Evolutionary conservation across 192 early-diverging fungal species (phyloP), one percentile per base, ranked within the genome.

Genomic region (Backusella luteola): DNA sequence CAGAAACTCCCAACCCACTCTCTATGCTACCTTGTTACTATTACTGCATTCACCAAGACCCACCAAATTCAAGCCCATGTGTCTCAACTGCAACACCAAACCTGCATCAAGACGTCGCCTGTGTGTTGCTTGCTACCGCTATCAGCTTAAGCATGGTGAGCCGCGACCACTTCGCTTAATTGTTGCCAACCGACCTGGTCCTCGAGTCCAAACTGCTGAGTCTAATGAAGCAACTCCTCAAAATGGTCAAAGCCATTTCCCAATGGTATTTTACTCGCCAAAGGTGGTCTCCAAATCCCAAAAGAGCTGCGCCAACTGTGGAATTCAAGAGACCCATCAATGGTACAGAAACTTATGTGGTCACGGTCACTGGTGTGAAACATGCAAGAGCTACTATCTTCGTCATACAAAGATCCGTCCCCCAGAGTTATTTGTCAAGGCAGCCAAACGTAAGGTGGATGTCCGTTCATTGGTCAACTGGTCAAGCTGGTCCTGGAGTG

Each of bases 261-360:
- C 72, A 4, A 34, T 73, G 32, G 72, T 73, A 21, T 73, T 73
- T 23, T 73, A 73, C 21, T 56, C 72, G 21, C 72, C 75, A 23
- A 67, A 29, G 44, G 53, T 63, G 0, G 66, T 42, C 17, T 34
- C 73, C 23, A 21, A 44, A 29, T 35, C 68, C 14, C 32, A 75
- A 19, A 74, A 81, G 26, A 26, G n/a, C 1, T 81, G 80, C 26
- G 73, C 44, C 34, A 81, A 81, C 38, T 81, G 80, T 59, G 59
- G 73, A 34, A 77, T 81, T 11, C 49, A 67, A 35, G 77, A 75
- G 59, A 81, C 80, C 2, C 80, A 81, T 52, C 80, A 81, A 39
- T 81, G 80, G 76, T 81, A 77, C 38, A 73, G 80, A 19, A 81
- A 81, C n/a, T n/a, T 78, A 3, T 75, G 76, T 39, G 80, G 80